Conservation (phyloP, 768 basidiomycete species). For the Lepiota venenata region DNA sequence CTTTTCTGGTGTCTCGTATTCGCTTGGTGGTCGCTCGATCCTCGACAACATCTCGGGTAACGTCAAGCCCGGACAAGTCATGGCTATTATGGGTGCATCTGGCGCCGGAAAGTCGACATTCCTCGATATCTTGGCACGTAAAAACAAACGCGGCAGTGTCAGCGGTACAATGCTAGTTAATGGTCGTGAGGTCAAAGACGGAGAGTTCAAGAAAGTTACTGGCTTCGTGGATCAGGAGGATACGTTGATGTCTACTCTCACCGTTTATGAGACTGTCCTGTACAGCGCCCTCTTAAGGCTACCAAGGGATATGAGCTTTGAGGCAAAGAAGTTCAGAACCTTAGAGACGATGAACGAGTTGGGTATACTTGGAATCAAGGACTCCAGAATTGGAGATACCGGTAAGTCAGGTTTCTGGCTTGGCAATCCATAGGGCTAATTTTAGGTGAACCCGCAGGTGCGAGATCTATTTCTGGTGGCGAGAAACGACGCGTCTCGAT, state of each 20-base stretch:
- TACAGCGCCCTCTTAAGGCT: slow-evolving; percentile 89
- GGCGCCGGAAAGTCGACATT: slow-evolving; percentile 97
- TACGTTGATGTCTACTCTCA: slow-evolving; percentile 94
- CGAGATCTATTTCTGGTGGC: slow-evolving; percentile 92
- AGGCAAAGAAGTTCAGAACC: slow-evolving; percentile 93
- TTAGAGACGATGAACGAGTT: slow-evolving; percentile 96
- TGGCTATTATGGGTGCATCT: slow-evolving; percentile 96
- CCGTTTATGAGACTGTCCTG: slow-evolving; percentile 96
- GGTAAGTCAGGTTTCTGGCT: slow-evolving; percentile 43
- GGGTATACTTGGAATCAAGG: slow-evolving; percentile 89
- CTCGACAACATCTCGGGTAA: slow-evolving; percentile 81
- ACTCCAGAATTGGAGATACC: slow-evolving; percentile 84
- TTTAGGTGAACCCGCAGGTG: slow-evolving; percentile 40
- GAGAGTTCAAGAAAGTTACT: slow-evolving; percentile 79
- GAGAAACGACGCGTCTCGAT: slow-evolving; percentile 97
- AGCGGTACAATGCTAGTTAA: slow-evolving; percentile 80
- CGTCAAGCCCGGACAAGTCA: slow-evolving; percentile 84
- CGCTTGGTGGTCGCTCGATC: slow-evolving; percentile 60
- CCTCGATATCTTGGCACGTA: slow-evolving; percentile 92
- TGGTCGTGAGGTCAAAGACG: slow-evolving; percentile 70
- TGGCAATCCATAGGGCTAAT: not conserved
- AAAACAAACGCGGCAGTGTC: slow-evolving; percentile 78
- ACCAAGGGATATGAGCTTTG: slow-evolving; percentile 91
- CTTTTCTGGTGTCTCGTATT: slow-evolving; percentile 83
- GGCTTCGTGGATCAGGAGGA: slow-evolving; percentile 99